Base-by-base conservation (phyloP, 192 early-diverging fungal genomes). In the Endogone sp. region DNA sequence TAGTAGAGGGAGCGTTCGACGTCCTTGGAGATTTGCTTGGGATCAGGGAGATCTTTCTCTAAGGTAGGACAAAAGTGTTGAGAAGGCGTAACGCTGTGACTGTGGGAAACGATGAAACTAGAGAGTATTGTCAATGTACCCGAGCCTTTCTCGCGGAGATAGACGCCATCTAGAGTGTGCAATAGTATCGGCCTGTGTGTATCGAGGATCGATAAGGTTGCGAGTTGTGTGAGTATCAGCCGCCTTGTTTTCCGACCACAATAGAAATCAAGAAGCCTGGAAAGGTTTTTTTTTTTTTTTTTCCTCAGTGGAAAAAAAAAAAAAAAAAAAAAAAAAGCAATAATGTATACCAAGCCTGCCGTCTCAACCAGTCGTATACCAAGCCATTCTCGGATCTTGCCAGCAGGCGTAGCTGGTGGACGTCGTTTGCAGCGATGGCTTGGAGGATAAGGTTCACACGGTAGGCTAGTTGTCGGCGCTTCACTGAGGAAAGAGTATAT, bases 1-100 rank as follows among this genome's bases (percentile, higher is more conserved):
- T 74, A 79, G 29, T 79, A 79, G 20, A 79, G 56, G 37, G 77
- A 73, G 63, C 77, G 61, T 60, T 79, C 69, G 22, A 79, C 73
- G 26, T 79, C 77, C 60, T 79, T 79, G 23, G 62, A 56, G 11
- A 79, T 79, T 29, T 79, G 77, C 21, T 71, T 62, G 3, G 69
- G 60, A 60, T 79, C 77, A 25, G 65, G 57, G 54, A 79, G 62
- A 23, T 74, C 72, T 55, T 79, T 70, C 23, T 69, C 77, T 74
- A 69, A 22, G 24, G n/a, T n/a, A n/a, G n/a, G n/a, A n/a, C n/a
- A n/a, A n/a, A n/a, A n/a, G n/a, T n/a, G n/a, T n/a, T n/a, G n/a
- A n/a, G n/a, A n/a, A n/a, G n/a, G n/a, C n/a, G n/a, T n/a, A n/a
- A n/a, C n/a, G n/a, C n/a, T n/a, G n/a, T n/a, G n/a, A 44, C 13